Base-by-base conservation (phyloP, 108 stramenopile genomes). In the Conticribra weissflogii region DNA sequence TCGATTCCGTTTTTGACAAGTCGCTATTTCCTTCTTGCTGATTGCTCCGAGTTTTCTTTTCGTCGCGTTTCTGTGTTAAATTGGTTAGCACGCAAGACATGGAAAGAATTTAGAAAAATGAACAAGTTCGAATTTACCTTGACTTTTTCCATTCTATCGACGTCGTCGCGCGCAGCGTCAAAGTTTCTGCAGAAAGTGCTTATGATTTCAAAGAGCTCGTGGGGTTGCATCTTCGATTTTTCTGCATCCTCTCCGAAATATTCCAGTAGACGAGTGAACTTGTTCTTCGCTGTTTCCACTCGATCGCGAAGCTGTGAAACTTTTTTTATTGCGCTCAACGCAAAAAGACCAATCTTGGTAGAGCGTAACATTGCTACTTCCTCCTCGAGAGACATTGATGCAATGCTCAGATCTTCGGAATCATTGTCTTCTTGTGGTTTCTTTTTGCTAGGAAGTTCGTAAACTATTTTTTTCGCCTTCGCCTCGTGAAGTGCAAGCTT, bases 131-230 rank as follows among this genome's bases (percentile, higher is more conserved):
- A 62, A 29, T 85, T 82, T 53, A 79, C 74, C 66, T 90, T 87
- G 59, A 81, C 86, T 74, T 93, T 86, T 61, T 85, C 87, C 25
- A 81, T 76, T 21, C 68, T 72, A 30, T 78, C 64, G 2, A 93
- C 92, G 47, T 87, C 85, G 22, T 89, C 88, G n/a, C 85, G 76
- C 2, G 90, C 90, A 66, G 79, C 83, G 27, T 90, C 73, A 60
- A 93, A 96, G 49, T 91, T 86, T n/a, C 83, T 77, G 31, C 78
- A 81, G 71, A 97, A 97, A 2, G 63, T 73, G 17, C 41, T 77
- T 33, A 97, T 85, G 25, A 89, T 94, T 36, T 81, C 80, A 46
- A 97, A 97, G 33, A 97, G 60, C 48, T 97, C 89, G 46, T 94
- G 90, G 8, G 89, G 89, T 23, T 89, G 87, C 81, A 84, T 83